These are phyloP conservation scores for Verticillium zaregamsianum DNA, from an alignment of 2,329 filamentous ascomycete species.

Conservation along the genomic window DNA sequence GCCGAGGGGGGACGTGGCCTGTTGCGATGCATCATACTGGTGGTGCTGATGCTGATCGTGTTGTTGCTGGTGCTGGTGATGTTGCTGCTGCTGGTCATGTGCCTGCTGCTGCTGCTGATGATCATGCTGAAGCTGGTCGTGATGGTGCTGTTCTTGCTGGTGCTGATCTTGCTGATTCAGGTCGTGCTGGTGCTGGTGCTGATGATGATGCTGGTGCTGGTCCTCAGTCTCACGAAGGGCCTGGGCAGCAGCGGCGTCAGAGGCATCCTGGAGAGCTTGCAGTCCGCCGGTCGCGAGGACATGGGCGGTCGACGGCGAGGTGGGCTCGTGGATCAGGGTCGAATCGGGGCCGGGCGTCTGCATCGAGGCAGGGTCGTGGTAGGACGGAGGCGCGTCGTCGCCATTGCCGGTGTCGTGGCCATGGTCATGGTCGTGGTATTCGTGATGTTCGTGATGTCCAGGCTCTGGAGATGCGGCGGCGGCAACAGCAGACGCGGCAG, in stretches of 20 bases:
- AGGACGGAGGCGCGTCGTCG: not conserved
- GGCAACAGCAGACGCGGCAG: not conserved
- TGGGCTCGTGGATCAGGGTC: conserved; percentile 4
- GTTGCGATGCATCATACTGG: conserved; percentile 30
- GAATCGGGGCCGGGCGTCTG: not conserved
- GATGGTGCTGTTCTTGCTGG: not conserved
- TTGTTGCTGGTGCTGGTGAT: not conserved
- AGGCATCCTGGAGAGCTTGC: not conserved
- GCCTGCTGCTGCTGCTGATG: conserved; percentile 1
- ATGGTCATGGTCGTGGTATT: not conserved
- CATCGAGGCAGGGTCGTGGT: not conserved
- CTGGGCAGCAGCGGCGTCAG: not conserved
- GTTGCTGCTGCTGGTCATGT: not conserved
- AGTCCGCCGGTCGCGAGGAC: conserved; percentile 3
- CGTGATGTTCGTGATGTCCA: not conserved
- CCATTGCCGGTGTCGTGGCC: not conserved
- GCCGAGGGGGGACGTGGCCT: conserved; percentile 16
- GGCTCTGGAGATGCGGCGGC: not conserved
- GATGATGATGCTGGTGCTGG: conserved; percentile 4
- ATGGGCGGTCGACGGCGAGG: conserved; percentile 1
- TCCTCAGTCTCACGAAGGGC: not conserved
- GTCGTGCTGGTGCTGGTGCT: not conserved
- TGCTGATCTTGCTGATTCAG: not conserved
- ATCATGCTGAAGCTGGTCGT: not conserved
- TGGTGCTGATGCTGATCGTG: conserved; percentile 25